phyloP scores from a whole-genome alignment of 78 protist genomes.

The Bodo saltans region DNA sequence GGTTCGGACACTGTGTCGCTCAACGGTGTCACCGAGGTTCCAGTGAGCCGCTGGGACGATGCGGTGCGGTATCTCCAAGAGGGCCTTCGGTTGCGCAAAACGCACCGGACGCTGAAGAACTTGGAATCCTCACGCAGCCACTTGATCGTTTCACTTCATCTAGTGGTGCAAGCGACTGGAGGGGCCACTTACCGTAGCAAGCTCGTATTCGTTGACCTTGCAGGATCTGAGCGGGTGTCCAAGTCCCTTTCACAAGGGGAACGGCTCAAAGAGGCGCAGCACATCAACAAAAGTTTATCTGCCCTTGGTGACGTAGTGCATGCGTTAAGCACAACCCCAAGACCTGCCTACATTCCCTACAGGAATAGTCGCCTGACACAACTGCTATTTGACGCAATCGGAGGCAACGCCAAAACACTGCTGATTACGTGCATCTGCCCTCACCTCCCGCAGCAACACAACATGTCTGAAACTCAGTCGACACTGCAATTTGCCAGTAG shows the following conservation, averaged over 20 bases:
- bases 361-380: conserved; percentile 68
- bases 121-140: conserved; percentile 64
- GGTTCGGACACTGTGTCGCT: background rate
- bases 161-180: conserved; percentile 21
- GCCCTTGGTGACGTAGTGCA: conserved; percentile 45
- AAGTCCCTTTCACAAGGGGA: conserved; percentile 33
- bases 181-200: background rate
- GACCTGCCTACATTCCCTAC: conserved; percentile 55
- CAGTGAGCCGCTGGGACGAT: background rate
- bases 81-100: conserved; percentile 34
- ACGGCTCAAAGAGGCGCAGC: conserved; percentile 41
- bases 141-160: conserved; percentile 42
- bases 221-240: conserved; percentile 68
- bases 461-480: background rate
- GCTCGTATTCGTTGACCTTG: conserved; percentile 67
- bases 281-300: conserved; percentile 36
- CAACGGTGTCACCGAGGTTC: background rate
- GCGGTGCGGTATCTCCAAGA: background rate
- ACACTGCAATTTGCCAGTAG: background rate
- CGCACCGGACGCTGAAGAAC: conserved; percentile 48
- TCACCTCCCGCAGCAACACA: background rate
- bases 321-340: conserved; percentile 7
- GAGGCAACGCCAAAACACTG: conserved; percentile 37
- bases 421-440: conserved; percentile 43
- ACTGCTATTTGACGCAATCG: conserved; percentile 51